Evolutionary conservation across 306 rosid species (phyloP).

Genomic region (Hippophae gyantsensis): DNA sequence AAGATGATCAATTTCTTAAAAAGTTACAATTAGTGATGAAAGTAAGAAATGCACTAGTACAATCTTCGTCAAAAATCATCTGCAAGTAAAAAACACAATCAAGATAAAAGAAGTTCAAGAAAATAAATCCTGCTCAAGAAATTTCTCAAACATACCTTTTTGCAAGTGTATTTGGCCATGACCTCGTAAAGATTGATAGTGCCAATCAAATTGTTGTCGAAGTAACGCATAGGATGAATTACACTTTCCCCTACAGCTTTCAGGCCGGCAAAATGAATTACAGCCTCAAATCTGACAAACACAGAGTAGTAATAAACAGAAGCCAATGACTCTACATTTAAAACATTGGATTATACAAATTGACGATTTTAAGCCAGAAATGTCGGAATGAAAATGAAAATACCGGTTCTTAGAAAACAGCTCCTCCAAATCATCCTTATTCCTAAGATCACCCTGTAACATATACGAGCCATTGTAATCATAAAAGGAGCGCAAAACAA

Average conservation of each 20-base stretch:
- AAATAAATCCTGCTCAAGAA: too few species aligned
- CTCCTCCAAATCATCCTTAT: conserved; percentile 65
- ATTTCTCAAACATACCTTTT: conserved; percentile 39
- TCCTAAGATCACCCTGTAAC: conserved; percentile 66
- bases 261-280: conserved; percentile 81
- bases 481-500: too few species aligned
- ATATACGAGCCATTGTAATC: too few species aligned
- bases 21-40: background rate
- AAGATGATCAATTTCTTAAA: too few species aligned
- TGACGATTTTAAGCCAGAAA: too few species aligned
- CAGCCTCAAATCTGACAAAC: conserved; percentile 66
- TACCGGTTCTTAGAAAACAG: conserved; percentile 58
- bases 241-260: conserved; percentile 93
- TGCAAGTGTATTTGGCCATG: conserved; percentile 71
- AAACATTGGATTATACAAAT: too few species aligned
- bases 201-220: conserved; percentile 62
- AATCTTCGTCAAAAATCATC: background rate
- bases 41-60: background rate
- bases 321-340: background rate
- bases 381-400: background rate
- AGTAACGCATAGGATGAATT: conserved; percentile 59
- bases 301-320: background rate
- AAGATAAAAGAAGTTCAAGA: too few species aligned
- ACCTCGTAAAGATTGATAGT: conserved; percentile 74
- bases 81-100: too few species aligned